Conservation (phyloP, 192 early-diverging fungal species). For the Phlyctochytrium arcticum region DNA sequence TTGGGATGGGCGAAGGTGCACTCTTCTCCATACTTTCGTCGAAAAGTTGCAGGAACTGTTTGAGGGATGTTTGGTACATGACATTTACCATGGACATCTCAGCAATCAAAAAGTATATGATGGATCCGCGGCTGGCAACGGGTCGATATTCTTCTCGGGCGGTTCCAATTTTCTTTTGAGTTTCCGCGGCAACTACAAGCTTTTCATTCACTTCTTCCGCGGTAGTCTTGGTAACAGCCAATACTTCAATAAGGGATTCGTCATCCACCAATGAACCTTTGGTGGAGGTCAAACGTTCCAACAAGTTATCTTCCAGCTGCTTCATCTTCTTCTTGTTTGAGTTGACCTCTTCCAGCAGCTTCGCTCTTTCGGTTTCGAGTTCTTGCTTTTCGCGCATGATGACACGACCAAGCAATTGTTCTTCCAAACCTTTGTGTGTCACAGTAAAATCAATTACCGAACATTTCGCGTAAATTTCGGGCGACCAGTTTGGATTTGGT, state of each 20-base stretch:
- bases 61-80: conserved; percentile 64
- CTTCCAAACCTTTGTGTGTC: conserved; percentile 58
- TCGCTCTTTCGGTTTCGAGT: conserved; percentile 60
- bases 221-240: conserved; percentile 59
- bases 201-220: conserved; percentile 66
- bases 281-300: conserved; percentile 61
- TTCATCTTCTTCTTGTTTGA: conserved; percentile 67
- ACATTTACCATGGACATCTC: conserved; percentile 66
- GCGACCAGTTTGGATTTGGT: conserved; percentile 62
- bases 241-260: conserved; percentile 64
- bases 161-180: conserved; percentile 62
- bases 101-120: conserved; percentile 66
- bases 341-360: conserved; percentile 63
- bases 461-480: conserved; percentile 63
- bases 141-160: conserved; percentile 65
- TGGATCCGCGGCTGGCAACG: conserved; percentile 55
- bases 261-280: conserved; percentile 63
- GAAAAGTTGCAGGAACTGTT: conserved; percentile 64
- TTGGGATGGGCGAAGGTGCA: conserved; percentile 60
- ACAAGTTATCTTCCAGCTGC: conserved; percentile 64
- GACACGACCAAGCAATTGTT: conserved; percentile 61
- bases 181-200: conserved; percentile 59
- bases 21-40: conserved; percentile 64
- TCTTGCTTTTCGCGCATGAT: conserved; percentile 68
- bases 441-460: conserved; percentile 65